Evolutionary conservation across 257 asterid species (phyloP).

Genomic region (Coffea canephora): DNA sequence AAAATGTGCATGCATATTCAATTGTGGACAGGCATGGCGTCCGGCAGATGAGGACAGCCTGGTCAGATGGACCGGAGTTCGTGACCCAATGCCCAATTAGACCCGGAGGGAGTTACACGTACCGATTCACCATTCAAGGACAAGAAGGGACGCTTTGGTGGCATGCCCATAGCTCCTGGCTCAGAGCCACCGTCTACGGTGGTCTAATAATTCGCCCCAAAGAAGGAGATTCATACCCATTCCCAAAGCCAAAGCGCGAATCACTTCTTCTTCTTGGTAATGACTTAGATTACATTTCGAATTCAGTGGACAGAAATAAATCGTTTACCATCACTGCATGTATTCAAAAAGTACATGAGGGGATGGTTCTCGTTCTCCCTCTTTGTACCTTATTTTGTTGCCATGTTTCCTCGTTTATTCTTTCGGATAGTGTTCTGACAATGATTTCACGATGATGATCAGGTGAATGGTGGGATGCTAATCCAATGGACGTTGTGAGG

Average conservation of each 20-base stretch:
- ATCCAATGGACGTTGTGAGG: conserved; percentile 74
- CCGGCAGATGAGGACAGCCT: conserved; percentile 70
- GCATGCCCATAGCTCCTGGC: conserved; percentile 99
- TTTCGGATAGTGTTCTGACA: not conserved
- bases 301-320: not conserved
- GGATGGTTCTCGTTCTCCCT: not conserved
- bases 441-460: conserved; percentile 20
- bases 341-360: not conserved
- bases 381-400: not conserved
- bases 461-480: conserved; percentile 98
- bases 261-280: conserved; percentile 74
- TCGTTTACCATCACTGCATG: not conserved
- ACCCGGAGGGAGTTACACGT: conserved; percentile 77
- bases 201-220: conserved; percentile 69
- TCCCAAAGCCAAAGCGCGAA: conserved; percentile 71
- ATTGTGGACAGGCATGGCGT: conserved; percentile 69
- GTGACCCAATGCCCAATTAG: conserved; percentile 85
- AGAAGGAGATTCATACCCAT: conserved; percentile 67
- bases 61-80: conserved; percentile 95
- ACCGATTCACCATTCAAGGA: conserved; percentile 74
- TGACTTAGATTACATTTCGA: not conserved
- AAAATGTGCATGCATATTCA: not conserved
- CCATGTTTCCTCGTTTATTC: not conserved
- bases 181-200: conserved; percentile 88
- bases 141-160: conserved; percentile 97